These are phyloP conservation scores for Quercus alba DNA, from an alignment of 306 rosid genomes.

Conservation along the genomic window DNA sequence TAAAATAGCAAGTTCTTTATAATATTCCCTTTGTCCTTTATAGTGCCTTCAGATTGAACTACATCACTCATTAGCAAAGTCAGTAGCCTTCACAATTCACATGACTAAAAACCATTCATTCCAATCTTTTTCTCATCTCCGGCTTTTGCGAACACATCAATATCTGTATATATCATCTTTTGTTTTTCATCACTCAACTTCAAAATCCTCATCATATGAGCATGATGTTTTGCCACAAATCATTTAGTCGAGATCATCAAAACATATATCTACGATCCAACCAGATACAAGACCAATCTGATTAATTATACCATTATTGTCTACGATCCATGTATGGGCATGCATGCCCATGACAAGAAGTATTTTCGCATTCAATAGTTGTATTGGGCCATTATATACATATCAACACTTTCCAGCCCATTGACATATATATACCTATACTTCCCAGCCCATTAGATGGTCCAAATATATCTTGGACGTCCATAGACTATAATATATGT, in stretches of 20 bases:
- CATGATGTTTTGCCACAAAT: background rate
- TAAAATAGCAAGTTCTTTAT: too few relatives aligned
- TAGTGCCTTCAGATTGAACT: too few relatives aligned
- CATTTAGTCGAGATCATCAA: background rate
- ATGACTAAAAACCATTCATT: too few relatives aligned
- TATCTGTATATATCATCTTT: too few relatives aligned
- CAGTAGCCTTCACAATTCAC: too few relatives aligned
- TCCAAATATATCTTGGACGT: background rate
- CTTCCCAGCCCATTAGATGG: background rate
- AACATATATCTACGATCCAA: background rate
- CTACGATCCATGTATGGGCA: background rate
- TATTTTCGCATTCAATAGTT: background rate
- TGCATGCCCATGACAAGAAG: background rate
- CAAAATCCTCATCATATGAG: background rate
- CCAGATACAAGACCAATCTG: background rate
- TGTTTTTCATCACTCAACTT: background rate
- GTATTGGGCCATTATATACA: background rate
- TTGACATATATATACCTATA: background rate
- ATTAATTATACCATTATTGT: background rate
- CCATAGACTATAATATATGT: background rate
- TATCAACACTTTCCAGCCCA: background rate
- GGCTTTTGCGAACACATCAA: too few relatives aligned
- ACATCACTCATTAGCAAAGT: too few relatives aligned
- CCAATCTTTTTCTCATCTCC: too few relatives aligned
- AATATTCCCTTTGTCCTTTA: too few relatives aligned